Conservation (phyloP, 2,329 filamentous ascomycete species). For the Paraconiothyrium sp. region DNA sequence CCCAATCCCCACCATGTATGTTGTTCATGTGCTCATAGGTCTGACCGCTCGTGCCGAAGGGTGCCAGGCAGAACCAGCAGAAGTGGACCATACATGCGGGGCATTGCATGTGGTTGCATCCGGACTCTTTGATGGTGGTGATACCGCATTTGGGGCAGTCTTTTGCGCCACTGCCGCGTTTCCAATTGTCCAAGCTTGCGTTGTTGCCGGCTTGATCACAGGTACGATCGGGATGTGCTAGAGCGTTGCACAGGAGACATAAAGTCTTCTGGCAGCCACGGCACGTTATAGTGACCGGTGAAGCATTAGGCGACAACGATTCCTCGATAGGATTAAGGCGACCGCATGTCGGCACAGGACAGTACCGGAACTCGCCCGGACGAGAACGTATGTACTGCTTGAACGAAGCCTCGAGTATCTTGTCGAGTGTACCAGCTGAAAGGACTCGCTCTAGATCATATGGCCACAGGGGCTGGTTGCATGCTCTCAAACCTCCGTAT, state of each 20-base stretch:
- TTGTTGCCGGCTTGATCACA: background rate
- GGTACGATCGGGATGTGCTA: background rate
- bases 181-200: background rate
- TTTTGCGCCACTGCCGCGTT: background rate
- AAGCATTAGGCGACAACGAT: background rate
- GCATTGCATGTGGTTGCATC: slow-evolving; percentile 10
- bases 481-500: background rate
- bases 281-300: background rate
- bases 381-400: background rate
- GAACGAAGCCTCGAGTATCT: background rate
- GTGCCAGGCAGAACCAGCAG: slow-evolving; percentile 4
- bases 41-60: background rate
- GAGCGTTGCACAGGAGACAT: background rate
- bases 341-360: background rate
- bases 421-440: background rate
- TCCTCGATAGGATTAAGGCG: background rate
- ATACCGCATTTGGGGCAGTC: slow-evolving; percentile 3
- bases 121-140: background rate
- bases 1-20: slow-evolving; percentile 20
- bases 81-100: background rate
- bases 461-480: background rate
- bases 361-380: background rate
- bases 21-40: background rate
- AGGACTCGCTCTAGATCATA: background rate
- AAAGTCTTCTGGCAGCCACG: background rate